These are phyloP conservation scores for Plasmodium gaboni DNA, from an alignment of 169 alveolate species.

Conservation along the genomic window DNA sequence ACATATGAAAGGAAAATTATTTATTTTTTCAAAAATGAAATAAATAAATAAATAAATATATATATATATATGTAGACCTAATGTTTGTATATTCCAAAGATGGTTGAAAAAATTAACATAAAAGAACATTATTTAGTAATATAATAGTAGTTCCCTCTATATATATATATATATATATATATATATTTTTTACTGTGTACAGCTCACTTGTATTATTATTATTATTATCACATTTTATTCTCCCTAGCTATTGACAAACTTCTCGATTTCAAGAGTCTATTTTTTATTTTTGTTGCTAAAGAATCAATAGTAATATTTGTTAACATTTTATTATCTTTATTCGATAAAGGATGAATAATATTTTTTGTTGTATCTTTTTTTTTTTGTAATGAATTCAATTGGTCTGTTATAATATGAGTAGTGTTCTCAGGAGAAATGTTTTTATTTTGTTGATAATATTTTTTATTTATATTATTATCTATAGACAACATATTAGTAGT, in stretches of 20 bases:
- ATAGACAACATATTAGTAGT: background rate
- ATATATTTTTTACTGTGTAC: no score
- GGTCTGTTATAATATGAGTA: background rate
- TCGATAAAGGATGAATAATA: constrained; percentile 4
- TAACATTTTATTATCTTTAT: background rate
- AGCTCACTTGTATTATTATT: no score
- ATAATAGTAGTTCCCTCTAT: no score
- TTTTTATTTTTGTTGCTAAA: constrained; percentile 40
- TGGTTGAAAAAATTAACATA: no score
- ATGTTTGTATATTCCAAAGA: no score
- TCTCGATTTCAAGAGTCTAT: constrained; percentile 43
- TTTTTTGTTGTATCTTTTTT: constrained; percentile 8
- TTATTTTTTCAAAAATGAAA: no score
- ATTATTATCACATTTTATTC: background rate
- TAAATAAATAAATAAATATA: no score
- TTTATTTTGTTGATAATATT: background rate
- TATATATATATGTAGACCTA: no score
- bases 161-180: no score
- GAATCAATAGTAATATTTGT: constrained; percentile 21
- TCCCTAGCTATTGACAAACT: constrained; percentile 50
- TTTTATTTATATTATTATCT: background rate
- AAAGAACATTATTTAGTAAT: no score
- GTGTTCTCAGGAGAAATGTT: no score
- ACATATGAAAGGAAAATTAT: no score
- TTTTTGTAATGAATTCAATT: background rate